These are phyloP conservation scores for Xylariales sp. DNA, from an alignment of 2,329 filamentous ascomycete genomes.

Conservation along the genomic window DNA sequence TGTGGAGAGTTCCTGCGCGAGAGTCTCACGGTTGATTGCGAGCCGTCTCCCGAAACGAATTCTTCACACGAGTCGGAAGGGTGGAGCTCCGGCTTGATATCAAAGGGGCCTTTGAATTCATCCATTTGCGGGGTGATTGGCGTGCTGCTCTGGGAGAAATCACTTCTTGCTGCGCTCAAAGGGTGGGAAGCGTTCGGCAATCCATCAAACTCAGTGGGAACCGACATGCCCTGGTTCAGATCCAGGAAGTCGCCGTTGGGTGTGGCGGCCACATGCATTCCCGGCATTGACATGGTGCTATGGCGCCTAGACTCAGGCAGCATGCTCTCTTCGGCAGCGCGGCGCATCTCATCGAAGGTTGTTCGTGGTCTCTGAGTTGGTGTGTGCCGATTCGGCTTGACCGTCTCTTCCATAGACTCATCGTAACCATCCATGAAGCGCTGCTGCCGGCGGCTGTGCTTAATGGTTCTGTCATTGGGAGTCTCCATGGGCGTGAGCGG, in stretches of 20 bases:
- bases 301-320: slow-evolving; percentile 53
- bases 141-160: slow-evolving; percentile 47
- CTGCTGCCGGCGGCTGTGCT: slow-evolving; percentile 35
- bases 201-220: slow-evolving; percentile 34
- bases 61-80: slow-evolving; percentile 14
- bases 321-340: slow-evolving; percentile 47
- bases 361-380: slow-evolving; percentile 40
- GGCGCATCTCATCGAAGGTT: slow-evolving; percentile 56
- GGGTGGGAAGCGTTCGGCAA: slow-evolving; percentile 30
- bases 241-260: slow-evolving; percentile 54
- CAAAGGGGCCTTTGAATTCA: slow-evolving; percentile 38
- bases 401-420: slow-evolving; percentile 62
- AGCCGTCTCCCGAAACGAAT: slow-evolving; percentile 12
- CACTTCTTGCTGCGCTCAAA: slow-evolving; percentile 36
- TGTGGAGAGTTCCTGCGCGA: slow-evolving; percentile 34
- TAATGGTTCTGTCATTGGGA: slow-evolving; percentile 44
- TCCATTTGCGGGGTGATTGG: slow-evolving; percentile 45
- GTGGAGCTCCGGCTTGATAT: slow-evolving; percentile 37
- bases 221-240: slow-evolving; percentile 30
- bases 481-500: slow-evolving; percentile 66
- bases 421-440: slow-evolving; percentile 60
- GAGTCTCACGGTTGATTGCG: slow-evolving; percentile 17
- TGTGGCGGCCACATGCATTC: slow-evolving; percentile 39
- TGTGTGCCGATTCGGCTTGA: slow-evolving; percentile 49
- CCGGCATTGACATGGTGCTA: slow-evolving; percentile 37